Base-by-base conservation (phyloP, 495 filamentous ascomycete genomes). In the Chaetomium tenue region DNA sequence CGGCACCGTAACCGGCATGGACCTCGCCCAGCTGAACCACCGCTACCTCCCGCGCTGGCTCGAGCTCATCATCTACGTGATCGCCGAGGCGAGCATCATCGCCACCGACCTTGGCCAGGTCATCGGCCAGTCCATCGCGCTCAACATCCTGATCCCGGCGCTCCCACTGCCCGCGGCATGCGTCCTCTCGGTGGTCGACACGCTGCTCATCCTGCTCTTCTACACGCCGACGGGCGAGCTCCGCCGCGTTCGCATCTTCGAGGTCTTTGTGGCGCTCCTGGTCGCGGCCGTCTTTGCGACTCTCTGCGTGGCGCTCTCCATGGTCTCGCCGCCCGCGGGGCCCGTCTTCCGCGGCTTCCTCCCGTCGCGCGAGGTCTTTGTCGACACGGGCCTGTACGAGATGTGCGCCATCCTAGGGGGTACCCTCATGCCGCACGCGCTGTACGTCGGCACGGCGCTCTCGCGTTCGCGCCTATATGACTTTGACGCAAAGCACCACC, bases 401-500 rank as follows among this genome's bases (percentile, higher is more conserved):
- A 89, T 91, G 60, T 96, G 92, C 71, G 92, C 92, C 62, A 97
- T 97, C 67, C 83, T 97, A 13, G 92, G 92, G 25, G 92, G 92
- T 18, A 97, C 92, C 3, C 91, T 97, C 25, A 97, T 97, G 92
- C 92, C 92, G 5, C 92, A 97, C 74, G 91, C 88, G 55, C 82
- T 97, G 33, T 96, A 92, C 69, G 83, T 97, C 8, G 92, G 92
- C n/a, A 91, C 88, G 53, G 92, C 91, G 13, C 88, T 96, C 53
- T 91, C 96, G 0, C 91, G 96, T 74, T 79, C 89, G 12, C 88
- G 92, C 11, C 86, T 97, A 3, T 83, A 83, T 58, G 88, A 93
- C 50, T 96, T 89, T 69, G 92, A 97, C 72, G 72, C 78, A 25
- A 81, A 79, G 50, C 71, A 75, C n/a, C 81, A 87, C 39, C 78